These are phyloP conservation scores for Vaccinium darrowii DNA, from an alignment of 148 eudicot species.

Conservation along the genomic window DNA sequence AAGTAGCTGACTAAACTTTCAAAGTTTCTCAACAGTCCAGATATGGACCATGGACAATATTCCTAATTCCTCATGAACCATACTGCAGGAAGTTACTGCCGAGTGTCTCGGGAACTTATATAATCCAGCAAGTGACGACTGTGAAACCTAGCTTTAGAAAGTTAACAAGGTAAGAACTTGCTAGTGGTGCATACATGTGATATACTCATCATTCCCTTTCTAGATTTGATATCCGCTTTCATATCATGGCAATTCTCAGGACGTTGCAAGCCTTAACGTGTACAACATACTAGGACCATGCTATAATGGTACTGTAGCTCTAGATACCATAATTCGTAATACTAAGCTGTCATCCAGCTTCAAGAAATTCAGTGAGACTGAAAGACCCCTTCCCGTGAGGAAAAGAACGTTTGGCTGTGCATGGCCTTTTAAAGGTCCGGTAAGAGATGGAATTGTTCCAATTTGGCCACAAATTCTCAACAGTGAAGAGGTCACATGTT, in stretches of 20 bases:
- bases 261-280: slow-evolving; percentile 54
- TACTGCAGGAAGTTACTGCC: slow-evolving; percentile 48
- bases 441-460: slow-evolving; percentile 75
- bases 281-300: slow-evolving; percentile 93
- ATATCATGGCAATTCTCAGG: slow-evolving; percentile 35
- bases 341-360: slow-evolving; percentile 67
- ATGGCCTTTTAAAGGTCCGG: slow-evolving; percentile 92
- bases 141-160: slow-evolving; percentile 48
- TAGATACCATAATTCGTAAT: slow-evolving; percentile 22
- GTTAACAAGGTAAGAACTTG: slow-evolving; percentile 46
- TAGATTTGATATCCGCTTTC: background rate
- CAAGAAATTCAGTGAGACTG: slow-evolving; percentile 70
- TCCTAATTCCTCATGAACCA: background rate
- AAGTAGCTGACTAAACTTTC: background rate
- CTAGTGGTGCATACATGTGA: background rate
- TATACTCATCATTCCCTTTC: background rate
- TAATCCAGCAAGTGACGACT: slow-evolving; percentile 39
- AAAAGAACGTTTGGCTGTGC: slow-evolving; percentile 96
- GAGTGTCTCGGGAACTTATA: slow-evolving; percentile 69
- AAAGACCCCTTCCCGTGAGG: slow-evolving; percentile 76
- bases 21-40: background rate
- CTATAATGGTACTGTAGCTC: slow-evolving; percentile 45
- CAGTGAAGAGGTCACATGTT: slow-evolving; percentile 60
- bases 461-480: slow-evolving; percentile 81
- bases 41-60: background rate